Evolutionary conservation across 164 flowering plant species (phyloP).

Genomic region (Protea cynaroides): DNA sequence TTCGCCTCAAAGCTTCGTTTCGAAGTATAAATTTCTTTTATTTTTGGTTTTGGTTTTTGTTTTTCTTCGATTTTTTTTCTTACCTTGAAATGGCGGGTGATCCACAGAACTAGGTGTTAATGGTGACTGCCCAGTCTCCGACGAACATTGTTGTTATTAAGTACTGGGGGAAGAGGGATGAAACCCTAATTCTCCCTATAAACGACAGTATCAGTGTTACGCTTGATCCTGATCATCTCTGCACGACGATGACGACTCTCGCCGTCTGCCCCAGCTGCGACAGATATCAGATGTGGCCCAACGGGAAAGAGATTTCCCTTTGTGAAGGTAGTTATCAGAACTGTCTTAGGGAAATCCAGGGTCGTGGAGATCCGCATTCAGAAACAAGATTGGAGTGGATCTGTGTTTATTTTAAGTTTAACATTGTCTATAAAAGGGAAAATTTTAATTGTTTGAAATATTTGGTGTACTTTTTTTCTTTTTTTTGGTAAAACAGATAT

Average conservation of each 20-base stretch:
- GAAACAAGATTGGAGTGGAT: conserved; percentile 87
- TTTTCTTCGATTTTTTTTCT: neutral
- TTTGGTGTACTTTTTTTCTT: no score
- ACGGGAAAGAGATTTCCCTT: conserved; percentile 94
- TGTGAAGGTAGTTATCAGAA: conserved; percentile 74
- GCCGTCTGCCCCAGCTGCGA: conserved; percentile 79
- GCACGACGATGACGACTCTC: conserved; percentile 94
- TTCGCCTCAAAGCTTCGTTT: neutral
- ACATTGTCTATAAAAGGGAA: no score
- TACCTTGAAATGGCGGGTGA: conserved; percentile 16
- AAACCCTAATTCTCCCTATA: conserved; percentile 73
- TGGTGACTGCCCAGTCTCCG: conserved; percentile 85
- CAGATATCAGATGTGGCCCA: conserved; percentile 92
- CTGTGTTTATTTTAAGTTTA: no score
- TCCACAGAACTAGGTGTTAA: conserved; percentile 53
- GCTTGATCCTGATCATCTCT: conserved; percentile 85
- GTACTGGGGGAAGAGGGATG: conserved; percentile 99
- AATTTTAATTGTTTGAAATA: no score
- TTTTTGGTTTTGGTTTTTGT: neutral
- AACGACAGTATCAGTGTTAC: conserved; percentile 96
- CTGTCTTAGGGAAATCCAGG: conserved; percentile 77
- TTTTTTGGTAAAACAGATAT: no score
- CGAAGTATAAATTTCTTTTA: neutral
- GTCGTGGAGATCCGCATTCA: conserved; percentile 66
- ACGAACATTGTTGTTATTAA: conserved; percentile 96